Percentiles rank a stretch among this genome's conserved stretches.
Evolutionary conservation across 2,329 filamentous ascomycete genomes (phyloP).

Genomic region (Epichloe baconii): DNA sequence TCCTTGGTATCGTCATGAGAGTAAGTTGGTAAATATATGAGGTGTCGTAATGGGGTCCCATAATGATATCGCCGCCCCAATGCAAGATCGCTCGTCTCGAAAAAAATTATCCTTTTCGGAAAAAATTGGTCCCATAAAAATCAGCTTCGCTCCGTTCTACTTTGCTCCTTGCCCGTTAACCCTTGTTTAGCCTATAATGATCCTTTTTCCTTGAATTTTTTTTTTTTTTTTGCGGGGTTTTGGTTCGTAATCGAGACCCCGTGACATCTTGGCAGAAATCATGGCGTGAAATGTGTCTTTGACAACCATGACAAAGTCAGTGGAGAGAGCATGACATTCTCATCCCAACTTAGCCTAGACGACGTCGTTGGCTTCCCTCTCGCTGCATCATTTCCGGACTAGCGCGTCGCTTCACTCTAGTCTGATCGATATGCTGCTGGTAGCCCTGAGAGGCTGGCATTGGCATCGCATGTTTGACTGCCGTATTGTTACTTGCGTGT

Average conservation of each 20-base stretch:
- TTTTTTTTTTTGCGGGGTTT: not conserved
- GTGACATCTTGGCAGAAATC: too few species aligned
- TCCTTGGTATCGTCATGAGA: slow-evolving; percentile 2
- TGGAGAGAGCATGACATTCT: too few species aligned
- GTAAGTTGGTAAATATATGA: not conserved
- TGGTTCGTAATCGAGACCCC: not conserved
- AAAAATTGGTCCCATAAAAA: not conserved
- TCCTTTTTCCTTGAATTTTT: not conserved
- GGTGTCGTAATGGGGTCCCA: not conserved
- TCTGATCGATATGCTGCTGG: slow-evolving; percentile 25
- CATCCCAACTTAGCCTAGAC: slow-evolving; percentile 11
- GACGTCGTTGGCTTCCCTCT: slow-evolving; percentile 32
- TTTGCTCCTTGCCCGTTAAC: not conserved
- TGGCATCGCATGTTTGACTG: slow-evolving; percentile 21
- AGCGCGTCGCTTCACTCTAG: slow-evolving; percentile 36
- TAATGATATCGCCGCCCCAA: slow-evolving; percentile 2
- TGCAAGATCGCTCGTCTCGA: slow-evolving; percentile 6
- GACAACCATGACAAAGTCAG: not conserved
- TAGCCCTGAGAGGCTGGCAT: slow-evolving; percentile 20
- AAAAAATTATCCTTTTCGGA: not conserved
- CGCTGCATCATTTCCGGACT: slow-evolving; percentile 33
- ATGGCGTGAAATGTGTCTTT: not conserved
- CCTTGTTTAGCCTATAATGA: not conserved
- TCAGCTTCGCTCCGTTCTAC: not conserved
- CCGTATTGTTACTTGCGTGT: slow-evolving; percentile 14